Evolutionary conservation across 2,329 filamentous ascomycete genomes (phyloP), one percentile per base, ranked within the genome.

Genomic region (Fusarium tricinctum): DNA sequence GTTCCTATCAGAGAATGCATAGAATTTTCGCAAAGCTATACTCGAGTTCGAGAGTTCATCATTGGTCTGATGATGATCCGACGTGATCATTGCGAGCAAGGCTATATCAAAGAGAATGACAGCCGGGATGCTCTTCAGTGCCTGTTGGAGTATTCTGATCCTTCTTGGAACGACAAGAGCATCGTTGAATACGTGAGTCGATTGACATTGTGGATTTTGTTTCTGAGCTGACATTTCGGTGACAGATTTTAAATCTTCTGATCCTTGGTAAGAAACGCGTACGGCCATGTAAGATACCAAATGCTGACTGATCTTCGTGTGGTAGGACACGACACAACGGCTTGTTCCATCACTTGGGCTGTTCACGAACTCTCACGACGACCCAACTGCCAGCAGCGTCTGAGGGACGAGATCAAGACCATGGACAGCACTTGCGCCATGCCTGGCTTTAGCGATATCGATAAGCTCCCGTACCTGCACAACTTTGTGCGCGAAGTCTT

Each of bases 401-500:
- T 84, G 3, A 77, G 82, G 4, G 59, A 69, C 3, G 82, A 84
- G 53, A 69, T 83, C 45, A 66, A 69, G 4, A 43, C 33, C 17
- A 43, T 77, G 19, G 54, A 66, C 26, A 47, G 32, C 14, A 57
- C 56, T 15, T 58, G 58, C 17, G 44, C 45, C 7, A 39, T 54
- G 14, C 54, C 62, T 2, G 52, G 50, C 8, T 76, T 70, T 39
- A 54, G 58, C 40, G 66, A 74, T 9, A 64, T 78, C 14, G 77
- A 77, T 9, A 75, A 76, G 10, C 75, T 81, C 12, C 77, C 77
- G 1, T 76, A 78, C 15, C 68, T 82, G 28, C 77, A 80, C 65
- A 81, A 82, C 56, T 79, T 85, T 48, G 75, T 80, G 64, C 81
- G 73, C 33, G 83, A 85, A 70, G 74, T 81, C 6, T 64, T 85